These are phyloP conservation scores for Grosmannia penicillata DNA, from an alignment of 2,329 filamentous ascomycete genomes.

Conservation along the genomic window DNA sequence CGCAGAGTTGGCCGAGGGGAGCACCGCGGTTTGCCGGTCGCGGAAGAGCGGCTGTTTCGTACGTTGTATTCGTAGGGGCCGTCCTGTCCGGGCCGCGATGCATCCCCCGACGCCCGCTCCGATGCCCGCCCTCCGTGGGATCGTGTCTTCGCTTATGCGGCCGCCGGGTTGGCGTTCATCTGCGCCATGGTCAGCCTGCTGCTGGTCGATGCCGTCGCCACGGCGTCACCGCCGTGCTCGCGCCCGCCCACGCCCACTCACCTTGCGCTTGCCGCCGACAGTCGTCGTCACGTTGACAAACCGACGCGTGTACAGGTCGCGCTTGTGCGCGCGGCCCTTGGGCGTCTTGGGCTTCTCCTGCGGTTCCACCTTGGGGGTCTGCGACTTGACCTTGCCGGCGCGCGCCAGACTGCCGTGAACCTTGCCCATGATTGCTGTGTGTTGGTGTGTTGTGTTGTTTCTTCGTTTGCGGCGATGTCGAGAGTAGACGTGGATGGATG, in stretches of 20 bases:
- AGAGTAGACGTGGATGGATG: neutral
- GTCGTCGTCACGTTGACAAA: constrained; percentile 95
- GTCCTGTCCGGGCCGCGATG: no score
- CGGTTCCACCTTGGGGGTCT: constrained; percentile 79
- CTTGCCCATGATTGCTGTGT: constrained; percentile 10
- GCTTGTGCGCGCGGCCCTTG: constrained; percentile 96
- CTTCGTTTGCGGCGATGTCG: neutral
- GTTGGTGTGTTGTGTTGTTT: neutral
- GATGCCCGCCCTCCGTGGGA: neutral
- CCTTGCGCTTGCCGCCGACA: constrained; percentile 92
- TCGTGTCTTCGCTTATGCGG: neutral
- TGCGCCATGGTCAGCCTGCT: neutral
- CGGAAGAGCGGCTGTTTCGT: no score
- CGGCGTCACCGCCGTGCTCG: neutral
- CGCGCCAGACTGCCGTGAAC: constrained; percentile 12
- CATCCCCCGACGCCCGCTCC: no score
- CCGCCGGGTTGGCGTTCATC: constrained; percentile 13
- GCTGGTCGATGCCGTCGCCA: neutral
- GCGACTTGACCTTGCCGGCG: constrained; percentile 88
- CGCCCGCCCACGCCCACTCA: constrained; percentile 21
- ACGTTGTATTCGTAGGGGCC: no score
- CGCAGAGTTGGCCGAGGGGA: no score
- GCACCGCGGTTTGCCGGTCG: no score
- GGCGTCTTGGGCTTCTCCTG: constrained; percentile 95
- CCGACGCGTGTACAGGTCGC: constrained; percentile 87